Conservation (phyloP, 495 filamentous ascomycete genomes). For the Apodospora peruviana region DNA sequence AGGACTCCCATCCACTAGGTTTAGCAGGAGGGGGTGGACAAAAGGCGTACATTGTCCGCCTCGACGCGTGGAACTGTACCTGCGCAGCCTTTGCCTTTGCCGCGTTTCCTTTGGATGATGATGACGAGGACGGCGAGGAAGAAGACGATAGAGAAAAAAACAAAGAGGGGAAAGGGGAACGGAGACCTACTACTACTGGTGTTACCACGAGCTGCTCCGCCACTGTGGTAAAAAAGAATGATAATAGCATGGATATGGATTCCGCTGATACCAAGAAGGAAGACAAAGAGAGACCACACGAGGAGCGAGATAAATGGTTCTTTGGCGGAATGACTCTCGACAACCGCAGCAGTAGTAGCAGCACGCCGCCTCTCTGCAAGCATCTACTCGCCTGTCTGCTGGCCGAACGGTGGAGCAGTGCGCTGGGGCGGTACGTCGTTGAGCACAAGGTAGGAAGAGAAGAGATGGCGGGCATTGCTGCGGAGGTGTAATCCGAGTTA, state of each 20-base stretch:
- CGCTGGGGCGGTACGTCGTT: constrained; percentile 52
- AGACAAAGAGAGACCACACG: neutral
- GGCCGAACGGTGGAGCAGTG: constrained; percentile 55
- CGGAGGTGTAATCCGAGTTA: constrained; percentile 43
- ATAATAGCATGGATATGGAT: neutral
- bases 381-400: constrained; percentile 82
- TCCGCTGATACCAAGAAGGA: neutral
- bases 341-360: constrained; percentile 19
- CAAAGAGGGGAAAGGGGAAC: neutral
- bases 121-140: neutral
- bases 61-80: constrained; percentile 80
- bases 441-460: constrained; percentile 50
- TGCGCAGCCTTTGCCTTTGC: constrained; percentile 78
- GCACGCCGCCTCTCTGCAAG: constrained; percentile 65
- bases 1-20: no score
- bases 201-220: neutral
- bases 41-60: constrained; percentile 61
- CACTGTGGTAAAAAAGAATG: neutral
- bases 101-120: constrained; percentile 45
- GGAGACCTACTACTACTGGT: neutral
- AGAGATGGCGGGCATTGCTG: constrained; percentile 74
- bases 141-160: neutral
- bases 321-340: constrained; percentile 36
- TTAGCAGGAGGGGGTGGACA: constrained; percentile 10
- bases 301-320: constrained; percentile 18